phyloP scores from a whole-genome alignment of 2,329 filamentous ascomycete species.

The Xylaria sp. region DNA sequence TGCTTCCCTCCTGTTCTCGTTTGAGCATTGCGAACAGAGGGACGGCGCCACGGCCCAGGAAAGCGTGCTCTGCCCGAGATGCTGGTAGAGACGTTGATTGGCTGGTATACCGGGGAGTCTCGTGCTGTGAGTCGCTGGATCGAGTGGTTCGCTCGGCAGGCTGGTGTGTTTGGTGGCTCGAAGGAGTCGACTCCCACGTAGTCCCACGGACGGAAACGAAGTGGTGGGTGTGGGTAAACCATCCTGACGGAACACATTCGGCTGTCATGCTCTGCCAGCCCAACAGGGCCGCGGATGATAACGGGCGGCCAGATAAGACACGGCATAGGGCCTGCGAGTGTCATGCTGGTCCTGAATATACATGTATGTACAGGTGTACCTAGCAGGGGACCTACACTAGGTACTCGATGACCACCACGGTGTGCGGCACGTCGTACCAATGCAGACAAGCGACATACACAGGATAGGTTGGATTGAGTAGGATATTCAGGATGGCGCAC shows the following conservation, averaged over 20 bases:
- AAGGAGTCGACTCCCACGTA: slow-evolving; percentile 22
- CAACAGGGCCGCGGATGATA: neutral
- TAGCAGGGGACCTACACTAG: neutral
- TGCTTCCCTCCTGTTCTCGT: neutral
- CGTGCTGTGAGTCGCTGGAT: slow-evolving; percentile 21
- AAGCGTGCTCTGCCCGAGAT: slow-evolving; percentile 32
- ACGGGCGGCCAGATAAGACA: neutral
- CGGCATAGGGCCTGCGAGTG: neutral
- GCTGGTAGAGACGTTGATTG: slow-evolving; percentile 37
- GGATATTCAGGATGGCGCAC: slow-evolving; percentile 9
- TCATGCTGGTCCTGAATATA: neutral
- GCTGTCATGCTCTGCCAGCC: slow-evolving; percentile 3
- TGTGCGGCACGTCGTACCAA: slow-evolving; percentile 24
- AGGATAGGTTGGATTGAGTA: no score
- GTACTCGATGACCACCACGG: neutral
- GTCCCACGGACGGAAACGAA: slow-evolving; percentile 11
- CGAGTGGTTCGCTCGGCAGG: slow-evolving; percentile 33
- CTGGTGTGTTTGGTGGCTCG: slow-evolving; percentile 28
- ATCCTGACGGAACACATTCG: slow-evolving; percentile 10
- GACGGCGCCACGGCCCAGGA: neutral
- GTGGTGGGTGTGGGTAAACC: slow-evolving; percentile 24
- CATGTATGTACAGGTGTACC: neutral
- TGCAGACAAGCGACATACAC: slow-evolving; percentile 7
- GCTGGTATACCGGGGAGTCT: slow-evolving; percentile 20
- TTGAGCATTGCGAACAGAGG: slow-evolving; percentile 17